Conservation (phyloP, 495 filamentous ascomycete species). For the Trichoderma parareesei region DNA sequence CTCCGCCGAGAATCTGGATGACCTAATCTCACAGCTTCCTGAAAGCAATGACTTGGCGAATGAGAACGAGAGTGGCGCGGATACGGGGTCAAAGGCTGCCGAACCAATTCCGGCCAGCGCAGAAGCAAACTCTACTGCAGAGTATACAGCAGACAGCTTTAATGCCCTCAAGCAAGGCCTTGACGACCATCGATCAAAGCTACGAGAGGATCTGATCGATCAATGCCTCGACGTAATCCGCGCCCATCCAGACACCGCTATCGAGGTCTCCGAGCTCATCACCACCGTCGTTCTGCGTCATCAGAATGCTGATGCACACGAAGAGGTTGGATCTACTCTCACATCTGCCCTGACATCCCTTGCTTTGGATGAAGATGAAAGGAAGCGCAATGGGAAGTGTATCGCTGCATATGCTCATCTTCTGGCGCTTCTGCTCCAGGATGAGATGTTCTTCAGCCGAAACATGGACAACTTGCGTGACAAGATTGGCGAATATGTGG, state of each 20-base stretch:
- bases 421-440: conserved; percentile 77
- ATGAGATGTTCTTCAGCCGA: conserved; percentile 69
- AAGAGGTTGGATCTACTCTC: conserved; percentile 74
- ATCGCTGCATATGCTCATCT: conserved; percentile 92
- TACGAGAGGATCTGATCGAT: conserved; percentile 75
- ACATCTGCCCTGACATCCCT: conserved; percentile 84
- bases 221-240: conserved; percentile 84
- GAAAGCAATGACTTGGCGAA: conserved; percentile 14
- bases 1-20: conserved; percentile 13
- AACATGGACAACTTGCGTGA: conserved; percentile 68
- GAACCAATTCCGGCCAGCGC: not conserved
- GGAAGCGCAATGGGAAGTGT: conserved; percentile 47
- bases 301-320: conserved; percentile 51
- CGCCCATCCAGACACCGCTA: conserved; percentile 79
- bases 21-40: conserved; percentile 18
- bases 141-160: not conserved
- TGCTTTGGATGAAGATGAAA: conserved; percentile 65
- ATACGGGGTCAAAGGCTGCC: not conserved
- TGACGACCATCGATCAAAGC: conserved; percentile 61
- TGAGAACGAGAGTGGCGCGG: not conserved
- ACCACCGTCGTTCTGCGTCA: conserved; percentile 64
- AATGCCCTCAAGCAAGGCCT: conserved; percentile 66
- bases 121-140: not conserved
- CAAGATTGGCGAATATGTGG: conserved; percentile 65
- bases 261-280: conserved; percentile 85